Conservation (phyloP, 2,329 filamentous ascomycete species). For the Thielaviopsis euricoi region DNA sequence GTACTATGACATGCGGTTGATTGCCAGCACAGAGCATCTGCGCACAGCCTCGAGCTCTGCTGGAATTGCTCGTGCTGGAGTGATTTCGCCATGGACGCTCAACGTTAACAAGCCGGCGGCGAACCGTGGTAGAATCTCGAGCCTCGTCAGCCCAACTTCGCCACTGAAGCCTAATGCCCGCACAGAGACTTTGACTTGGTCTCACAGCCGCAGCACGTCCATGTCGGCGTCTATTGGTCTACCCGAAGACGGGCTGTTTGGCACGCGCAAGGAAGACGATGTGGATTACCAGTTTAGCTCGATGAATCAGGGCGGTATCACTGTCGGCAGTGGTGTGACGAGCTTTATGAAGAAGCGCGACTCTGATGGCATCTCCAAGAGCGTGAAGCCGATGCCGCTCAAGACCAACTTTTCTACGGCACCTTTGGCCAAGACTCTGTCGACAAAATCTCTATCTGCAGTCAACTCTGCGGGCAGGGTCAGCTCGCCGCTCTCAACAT, state of each 20-base stretch:
- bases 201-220: constrained; percentile 27
- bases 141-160: constrained; percentile 12
- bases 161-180: constrained; percentile 18
- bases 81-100: constrained; percentile 7
- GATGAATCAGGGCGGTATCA: constrained; percentile 19
- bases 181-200: neutral
- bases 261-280: constrained; percentile 10
- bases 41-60: constrained; percentile 26
- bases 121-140: constrained; percentile 22
- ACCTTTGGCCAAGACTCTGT: neutral
- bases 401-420: neutral
- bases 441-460: neutral
- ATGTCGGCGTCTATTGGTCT: constrained; percentile 12
- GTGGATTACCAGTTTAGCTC: constrained; percentile 14
- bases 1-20: constrained; percentile 56
- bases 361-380: constrained; percentile 2
- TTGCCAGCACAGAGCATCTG: constrained; percentile 62
- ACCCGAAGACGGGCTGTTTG: constrained; percentile 15
- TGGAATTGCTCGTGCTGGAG: constrained; percentile 18
- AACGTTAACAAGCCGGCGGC: constrained; percentile 18
- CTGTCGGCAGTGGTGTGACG: constrained; percentile 23
- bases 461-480: neutral
- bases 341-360: constrained; percentile 17
- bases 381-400: neutral
- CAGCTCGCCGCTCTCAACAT: constrained; percentile 5